Evolutionary conservation across 2,329 filamentous ascomycete genomes (phyloP).

Genomic region (Moelleriella libera): DNA sequence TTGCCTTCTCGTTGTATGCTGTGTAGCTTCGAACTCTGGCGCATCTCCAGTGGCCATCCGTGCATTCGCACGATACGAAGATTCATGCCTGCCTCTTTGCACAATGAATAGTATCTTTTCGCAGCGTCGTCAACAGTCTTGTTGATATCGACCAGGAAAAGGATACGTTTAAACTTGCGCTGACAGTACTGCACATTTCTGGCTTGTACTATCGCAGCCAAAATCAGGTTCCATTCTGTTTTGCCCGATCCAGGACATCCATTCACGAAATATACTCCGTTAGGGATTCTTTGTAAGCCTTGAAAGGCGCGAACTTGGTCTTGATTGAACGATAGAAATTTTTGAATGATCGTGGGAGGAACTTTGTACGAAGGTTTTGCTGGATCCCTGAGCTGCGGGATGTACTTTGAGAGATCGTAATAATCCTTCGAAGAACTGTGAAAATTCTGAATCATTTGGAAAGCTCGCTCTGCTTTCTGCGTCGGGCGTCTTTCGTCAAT

Average conservation of each 20-base stretch:
- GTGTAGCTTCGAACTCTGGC: conserved; percentile 16
- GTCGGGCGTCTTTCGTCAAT: conserved; percentile 7
- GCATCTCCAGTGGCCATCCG: conserved; percentile 23
- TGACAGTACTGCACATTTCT: conserved; percentile 11
- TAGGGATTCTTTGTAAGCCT: conserved; percentile 20
- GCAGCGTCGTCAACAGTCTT: conserved; percentile 30
- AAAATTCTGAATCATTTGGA: conserved; percentile 19
- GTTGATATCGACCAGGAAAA: conserved; percentile 34
- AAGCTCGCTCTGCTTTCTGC: conserved; percentile 11
- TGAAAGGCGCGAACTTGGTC: conserved; percentile 23
- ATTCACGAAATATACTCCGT: conserved; percentile 28
- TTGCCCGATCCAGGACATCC: conserved; percentile 34
- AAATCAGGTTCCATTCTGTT: conserved; percentile 29
- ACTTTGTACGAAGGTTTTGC: conserved; percentile 7
- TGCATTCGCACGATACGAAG: conserved; percentile 24
- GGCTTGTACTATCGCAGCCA: conserved; percentile 22
- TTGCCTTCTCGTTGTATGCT: not conserved
- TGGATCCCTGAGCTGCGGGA: conserved; percentile 21
- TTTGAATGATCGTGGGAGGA: conserved; percentile 11
- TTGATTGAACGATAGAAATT: conserved; percentile 18
- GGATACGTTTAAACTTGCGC: conserved; percentile 16
- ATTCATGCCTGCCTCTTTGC: conserved; percentile 18
- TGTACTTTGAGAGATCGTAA: conserved; percentile 11
- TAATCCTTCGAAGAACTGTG: conserved; percentile 7
- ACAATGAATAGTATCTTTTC: conserved; percentile 23